Percentiles rank a stretch among this genome's conserved stretches.
Evolutionary conservation across 495 filamentous ascomycete species (phyloP).

Genomic region (Amphirosellinia nigrospora): DNA sequence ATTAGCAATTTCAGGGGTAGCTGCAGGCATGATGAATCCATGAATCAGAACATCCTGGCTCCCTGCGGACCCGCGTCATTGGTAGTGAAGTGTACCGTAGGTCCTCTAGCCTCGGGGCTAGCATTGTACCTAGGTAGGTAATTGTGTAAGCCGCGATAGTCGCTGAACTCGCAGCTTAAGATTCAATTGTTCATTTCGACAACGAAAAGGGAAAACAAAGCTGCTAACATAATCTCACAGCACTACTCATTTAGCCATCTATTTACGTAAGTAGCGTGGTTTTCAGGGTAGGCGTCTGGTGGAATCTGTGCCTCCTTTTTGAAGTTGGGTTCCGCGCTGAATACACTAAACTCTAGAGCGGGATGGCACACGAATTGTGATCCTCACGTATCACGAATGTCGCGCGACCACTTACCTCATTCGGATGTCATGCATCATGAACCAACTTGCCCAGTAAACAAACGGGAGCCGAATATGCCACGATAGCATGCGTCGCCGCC

Average conservation of each 20-base stretch:
- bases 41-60: constrained; percentile 7
- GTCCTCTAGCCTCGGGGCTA: neutral
- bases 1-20: constrained; percentile 12
- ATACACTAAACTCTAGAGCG: neutral
- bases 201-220: neutral
- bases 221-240: neutral
- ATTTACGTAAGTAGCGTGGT: neutral
- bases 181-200: neutral
- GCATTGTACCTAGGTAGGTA: neutral
- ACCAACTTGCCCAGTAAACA: neutral
- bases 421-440: neutral
- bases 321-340: neutral
- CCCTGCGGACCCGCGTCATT: constrained; percentile 10
- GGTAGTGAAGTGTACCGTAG: neutral
- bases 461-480: neutral
- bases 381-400: constrained; percentile 15
- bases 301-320: neutral
- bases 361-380: neutral
- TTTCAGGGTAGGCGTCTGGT: neutral
- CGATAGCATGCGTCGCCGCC: neutral
- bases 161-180: neutral
- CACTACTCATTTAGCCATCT: neutral
- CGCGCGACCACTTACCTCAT: constrained; percentile 27
- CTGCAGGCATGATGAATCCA: neutral
- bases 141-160: neutral